Evolutionary conservation across 225 moss, liverwort and hornwort species (phyloP), one percentile per base, ranked within the genome.

Genomic region (Pseudoscleropodium purum): DNA sequence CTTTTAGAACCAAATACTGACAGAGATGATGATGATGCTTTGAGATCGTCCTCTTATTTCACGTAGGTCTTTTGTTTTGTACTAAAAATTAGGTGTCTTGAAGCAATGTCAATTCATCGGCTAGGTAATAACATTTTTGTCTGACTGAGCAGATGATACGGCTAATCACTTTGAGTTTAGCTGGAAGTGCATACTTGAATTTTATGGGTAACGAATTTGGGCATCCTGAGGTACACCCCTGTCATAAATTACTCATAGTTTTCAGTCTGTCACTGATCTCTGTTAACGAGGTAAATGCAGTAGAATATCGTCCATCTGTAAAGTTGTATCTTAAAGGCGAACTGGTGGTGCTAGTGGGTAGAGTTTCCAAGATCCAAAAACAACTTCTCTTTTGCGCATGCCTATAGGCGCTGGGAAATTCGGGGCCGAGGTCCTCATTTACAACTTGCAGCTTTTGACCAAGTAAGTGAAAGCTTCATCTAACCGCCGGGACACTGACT

Each of bases 191-290:
- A 14, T 97, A 97, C 85, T 90, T 97, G 74, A 97, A 93, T 87
- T 99, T 99, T 76, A 96, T 97, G 95, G 97, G 99, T 72, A 99
- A 99, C 87, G 99, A 99, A 87, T 99, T 96, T 93, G 97, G 97
- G 79, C 99, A 99, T 93, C 97, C 99, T 19, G 94, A 97, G 99
- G 99, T 99, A 92, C 76, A 51, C 87, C 68, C 51, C 68, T 87
- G 57, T 45, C 77, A 72, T 56, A 83, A 27, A 88, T 39, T 81
- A 56, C 37, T 82, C 14, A 76, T 69, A n/a, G 4, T 70, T 56
- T 89, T 51, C 18, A 64, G 47, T 56, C 77, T 85, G 63, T 54
- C 30, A 19, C 45, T 70, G 59, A 82, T 70, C 70, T 90, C 60
- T 85, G 17, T 80, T 36, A 45, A 41, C 52, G 49, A 67, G 34